phyloP scores from a whole-genome alignment of 164 flowering plant species.

The Aristolochia fimbriata region DNA sequence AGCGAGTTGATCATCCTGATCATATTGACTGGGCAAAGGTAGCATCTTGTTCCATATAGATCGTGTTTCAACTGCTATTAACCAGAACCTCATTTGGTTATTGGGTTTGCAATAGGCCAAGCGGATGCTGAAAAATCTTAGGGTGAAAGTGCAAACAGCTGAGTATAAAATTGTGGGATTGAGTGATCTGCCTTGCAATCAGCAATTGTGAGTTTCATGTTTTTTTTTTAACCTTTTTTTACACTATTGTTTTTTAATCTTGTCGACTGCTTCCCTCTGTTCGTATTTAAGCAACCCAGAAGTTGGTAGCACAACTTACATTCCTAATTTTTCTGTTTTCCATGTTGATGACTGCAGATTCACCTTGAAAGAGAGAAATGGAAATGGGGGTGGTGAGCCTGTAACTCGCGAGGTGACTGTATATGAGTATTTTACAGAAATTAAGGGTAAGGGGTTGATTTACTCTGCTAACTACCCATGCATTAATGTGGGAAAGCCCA shows the following conservation, averaged over 20 bases:
- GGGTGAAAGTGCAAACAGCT: conserved; percentile 44
- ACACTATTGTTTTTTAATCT: background rate
- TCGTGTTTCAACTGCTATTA: background rate
- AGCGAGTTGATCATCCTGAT: conserved; percentile 49
- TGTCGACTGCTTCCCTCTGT: too few relatives aligned
- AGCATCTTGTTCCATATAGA: background rate
- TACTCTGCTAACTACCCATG: conserved; percentile 49
- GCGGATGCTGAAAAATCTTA: conserved; percentile 56
- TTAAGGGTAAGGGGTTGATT: conserved; percentile 20
- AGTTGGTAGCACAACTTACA: background rate
- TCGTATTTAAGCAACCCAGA: background rate
- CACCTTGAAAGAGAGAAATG: too few relatives aligned
- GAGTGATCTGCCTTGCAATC: conserved; percentile 59
- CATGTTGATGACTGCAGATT: too few relatives aligned
- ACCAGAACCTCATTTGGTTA: background rate
- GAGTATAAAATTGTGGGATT: conserved; percentile 81
- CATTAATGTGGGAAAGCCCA: conserved; percentile 65
- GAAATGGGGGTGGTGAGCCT: too few relatives aligned
- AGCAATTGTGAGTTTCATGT: conserved; percentile 41
- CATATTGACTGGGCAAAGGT: conserved; percentile 83
- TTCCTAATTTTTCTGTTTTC: too few relatives aligned
- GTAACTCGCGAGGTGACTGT: too few relatives aligned
- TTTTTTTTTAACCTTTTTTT: background rate
- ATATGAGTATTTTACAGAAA: conserved; percentile 26
- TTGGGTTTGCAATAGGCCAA: conserved; percentile 36